Evolutionary conservation across 768 basidiomycete genomes (phyloP).

Genomic region (Macrocybe gigantea): DNA sequence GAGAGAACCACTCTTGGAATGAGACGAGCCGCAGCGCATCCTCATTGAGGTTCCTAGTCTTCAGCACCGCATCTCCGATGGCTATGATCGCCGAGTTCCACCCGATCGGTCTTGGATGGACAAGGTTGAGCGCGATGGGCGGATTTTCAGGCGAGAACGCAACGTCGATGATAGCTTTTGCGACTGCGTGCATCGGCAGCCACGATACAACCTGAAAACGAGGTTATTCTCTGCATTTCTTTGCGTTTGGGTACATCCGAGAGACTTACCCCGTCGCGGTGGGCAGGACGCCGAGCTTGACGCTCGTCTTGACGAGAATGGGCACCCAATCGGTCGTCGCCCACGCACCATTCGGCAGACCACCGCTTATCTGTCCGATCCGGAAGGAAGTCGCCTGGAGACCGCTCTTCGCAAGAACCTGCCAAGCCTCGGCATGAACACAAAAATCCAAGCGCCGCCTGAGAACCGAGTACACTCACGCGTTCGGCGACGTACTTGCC

Average conservation of each 20-base stretch:
- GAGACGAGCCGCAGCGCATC: conserved; percentile 23
- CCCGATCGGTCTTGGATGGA: conserved; percentile 28
- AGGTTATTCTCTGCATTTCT: neutral
- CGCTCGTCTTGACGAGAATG: conserved; percentile 29
- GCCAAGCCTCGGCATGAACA: neutral
- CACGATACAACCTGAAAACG: conserved; percentile 29
- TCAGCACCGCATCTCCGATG: conserved; percentile 15
- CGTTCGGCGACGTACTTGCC: conserved; percentile 38
- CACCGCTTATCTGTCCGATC: conserved; percentile 41
- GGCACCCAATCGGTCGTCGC: conserved; percentile 42
- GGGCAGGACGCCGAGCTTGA: conserved; percentile 21
- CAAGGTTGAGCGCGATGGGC: conserved; percentile 25
- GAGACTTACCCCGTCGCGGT: conserved; percentile 24
- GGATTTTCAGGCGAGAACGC: conserved; percentile 14
- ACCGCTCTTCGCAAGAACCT: conserved; percentile 33
- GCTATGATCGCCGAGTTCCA: conserved; percentile 24
- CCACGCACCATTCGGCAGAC: conserved; percentile 34
- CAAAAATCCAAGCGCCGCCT: no score
- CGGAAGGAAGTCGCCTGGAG: conserved; percentile 31
- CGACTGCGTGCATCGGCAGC: conserved; percentile 35
- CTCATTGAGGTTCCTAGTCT: neutral
- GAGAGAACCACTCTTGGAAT: conserved; percentile 26
- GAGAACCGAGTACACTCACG: conserved; percentile 12
- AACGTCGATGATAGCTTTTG: conserved; percentile 23
- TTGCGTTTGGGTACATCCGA: neutral